Evolutionary conservation across 1,284 basidiomycete species (phyloP).

Genomic region (Cryptococcus sp.): DNA sequence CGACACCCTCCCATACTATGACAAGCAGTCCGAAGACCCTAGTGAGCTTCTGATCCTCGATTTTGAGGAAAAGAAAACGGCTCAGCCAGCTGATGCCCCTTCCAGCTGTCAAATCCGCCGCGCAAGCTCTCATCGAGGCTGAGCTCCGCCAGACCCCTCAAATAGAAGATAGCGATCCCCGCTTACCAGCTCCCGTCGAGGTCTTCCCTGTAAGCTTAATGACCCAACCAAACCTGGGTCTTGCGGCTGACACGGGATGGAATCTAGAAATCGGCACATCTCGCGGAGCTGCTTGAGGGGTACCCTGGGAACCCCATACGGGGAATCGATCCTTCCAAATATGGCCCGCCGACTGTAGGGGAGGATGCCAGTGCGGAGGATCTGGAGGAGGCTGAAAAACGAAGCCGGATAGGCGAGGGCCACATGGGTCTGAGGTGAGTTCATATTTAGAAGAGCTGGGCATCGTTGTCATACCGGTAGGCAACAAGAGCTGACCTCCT

Average conservation of each 20-base stretch:
- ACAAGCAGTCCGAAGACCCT: conserved; percentile 82
- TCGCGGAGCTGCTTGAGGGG: conserved; percentile 67
- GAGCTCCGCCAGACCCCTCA: conserved; percentile 39
- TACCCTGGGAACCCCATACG: conserved; percentile 58
- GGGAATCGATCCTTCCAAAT: conserved; percentile 72
- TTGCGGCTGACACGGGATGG: neutral
- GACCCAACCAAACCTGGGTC: neutral
- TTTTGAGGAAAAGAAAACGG: too few relatives aligned
- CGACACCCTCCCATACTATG: conserved; percentile 91
- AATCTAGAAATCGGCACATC: conserved; percentile 35
- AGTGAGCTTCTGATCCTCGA: conserved; percentile 66
- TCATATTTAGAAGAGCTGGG: neutral
- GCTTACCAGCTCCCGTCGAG: conserved; percentile 64
- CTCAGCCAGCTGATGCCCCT: conserved; percentile 37
- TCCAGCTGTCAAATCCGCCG: conserved; percentile 35
- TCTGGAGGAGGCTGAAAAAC: conserved; percentile 72
- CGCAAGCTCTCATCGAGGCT: conserved; percentile 46
- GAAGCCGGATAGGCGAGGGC: conserved; percentile 80
- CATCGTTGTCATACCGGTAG: neutral
- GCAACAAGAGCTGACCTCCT: neutral
- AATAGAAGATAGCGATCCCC: conserved; percentile 57
- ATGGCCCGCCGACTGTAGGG: conserved; percentile 67
- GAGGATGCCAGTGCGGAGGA: conserved; percentile 66
- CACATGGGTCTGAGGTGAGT: conserved; percentile 79
- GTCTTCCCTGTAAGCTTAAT: conserved; percentile 31